These are phyloP conservation scores for Mycena alexandri DNA, from an alignment of 768 basidiomycete genomes.

Conservation along the genomic window DNA sequence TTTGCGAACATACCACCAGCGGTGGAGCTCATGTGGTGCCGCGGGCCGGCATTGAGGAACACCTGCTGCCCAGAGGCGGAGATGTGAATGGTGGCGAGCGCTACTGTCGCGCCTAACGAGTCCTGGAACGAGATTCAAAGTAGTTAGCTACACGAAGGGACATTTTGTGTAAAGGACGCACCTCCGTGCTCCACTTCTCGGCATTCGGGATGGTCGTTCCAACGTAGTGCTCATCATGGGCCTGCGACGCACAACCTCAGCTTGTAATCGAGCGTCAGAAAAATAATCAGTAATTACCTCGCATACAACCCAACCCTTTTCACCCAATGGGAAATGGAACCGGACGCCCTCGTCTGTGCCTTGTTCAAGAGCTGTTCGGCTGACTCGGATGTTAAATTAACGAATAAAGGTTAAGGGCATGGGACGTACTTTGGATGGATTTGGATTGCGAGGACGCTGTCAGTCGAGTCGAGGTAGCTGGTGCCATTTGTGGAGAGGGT, in stretches of 20 bases:
- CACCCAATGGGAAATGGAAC: conserved; percentile 36
- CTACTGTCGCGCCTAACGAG: conserved; percentile 25
- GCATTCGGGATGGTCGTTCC: conserved; percentile 31
- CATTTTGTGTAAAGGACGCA: neutral
- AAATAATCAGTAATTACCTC: conserved; percentile 1
- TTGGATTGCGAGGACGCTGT: conserved; percentile 33
- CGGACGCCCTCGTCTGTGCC: conserved; percentile 35
- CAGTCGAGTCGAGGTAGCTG: conserved; percentile 37
- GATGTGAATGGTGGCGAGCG: conserved; percentile 34
- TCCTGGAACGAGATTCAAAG: conserved; percentile 3
- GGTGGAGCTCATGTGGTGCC: conserved; percentile 24
- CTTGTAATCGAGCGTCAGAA: no score
- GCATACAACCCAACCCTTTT: conserved; percentile 35
- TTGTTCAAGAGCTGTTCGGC: conserved; percentile 30
- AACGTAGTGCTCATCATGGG: conserved; percentile 38
- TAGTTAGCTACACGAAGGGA: no score
- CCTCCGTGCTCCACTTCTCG: conserved; percentile 26
- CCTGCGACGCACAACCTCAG: conserved; percentile 17
- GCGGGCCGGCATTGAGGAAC: conserved; percentile 27
- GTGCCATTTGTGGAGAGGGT: conserved; percentile 32
- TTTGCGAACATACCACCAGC: conserved; percentile 26
- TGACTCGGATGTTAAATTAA: no score
- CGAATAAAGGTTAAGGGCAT: neutral
- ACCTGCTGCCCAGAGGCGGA: conserved; percentile 21
- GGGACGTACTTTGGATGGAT: conserved; percentile 28